Evolutionary conservation across 2,329 filamentous ascomycete species (phyloP), one percentile per base, ranked within the genome.

Genomic region (Ceratocystis lukuohia): DNA sequence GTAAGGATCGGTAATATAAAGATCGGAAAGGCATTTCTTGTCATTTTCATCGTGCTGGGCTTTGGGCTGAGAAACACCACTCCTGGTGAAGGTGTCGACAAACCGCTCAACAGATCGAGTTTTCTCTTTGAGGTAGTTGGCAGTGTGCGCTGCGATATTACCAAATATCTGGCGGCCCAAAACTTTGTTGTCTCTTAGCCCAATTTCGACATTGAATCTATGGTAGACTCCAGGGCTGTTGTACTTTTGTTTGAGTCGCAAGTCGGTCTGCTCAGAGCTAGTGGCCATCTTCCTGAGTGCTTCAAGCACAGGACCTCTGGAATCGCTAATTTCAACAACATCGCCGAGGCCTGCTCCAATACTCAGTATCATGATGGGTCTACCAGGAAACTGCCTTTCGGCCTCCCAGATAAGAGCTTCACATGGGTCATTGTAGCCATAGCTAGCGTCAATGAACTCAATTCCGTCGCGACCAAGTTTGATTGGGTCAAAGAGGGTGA

Each of bases 351-450:
- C 72, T 0, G 72, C 73, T 2, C 72, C 71, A 33, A 73, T 71
- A 44, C 72, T 73, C 0, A 73, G 66, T 20, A 73, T 41, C 7
- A 63, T 69, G 8, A 65, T 25, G 20, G 25, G 69, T 8, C 44
- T 65, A 44, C 10, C 59, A 5, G 71, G 72, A 50, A 72, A 74
- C 57, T 71, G 68, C 1, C 45, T 61, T 50, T 66, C 45, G 5
- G 74, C 74, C 64, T 74, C 73, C 1, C 69, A 61, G 6, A 74
- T 70, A 10, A 75, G 68, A 1, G 72, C 66, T 28, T 72, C 69
- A 57, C 70, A 71, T 28, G 73, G 73, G 56, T 75, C 75, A 63
- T 74, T 75, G 46, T 72, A 1, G 22, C 22, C 22, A 22, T 22
- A 1, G 22, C 22, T 22, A 0, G 22, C 22, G 0, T 1, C 1